Base-by-base conservation (phyloP, 768 basidiomycete genomes). In the Mycena galopus region DNA sequence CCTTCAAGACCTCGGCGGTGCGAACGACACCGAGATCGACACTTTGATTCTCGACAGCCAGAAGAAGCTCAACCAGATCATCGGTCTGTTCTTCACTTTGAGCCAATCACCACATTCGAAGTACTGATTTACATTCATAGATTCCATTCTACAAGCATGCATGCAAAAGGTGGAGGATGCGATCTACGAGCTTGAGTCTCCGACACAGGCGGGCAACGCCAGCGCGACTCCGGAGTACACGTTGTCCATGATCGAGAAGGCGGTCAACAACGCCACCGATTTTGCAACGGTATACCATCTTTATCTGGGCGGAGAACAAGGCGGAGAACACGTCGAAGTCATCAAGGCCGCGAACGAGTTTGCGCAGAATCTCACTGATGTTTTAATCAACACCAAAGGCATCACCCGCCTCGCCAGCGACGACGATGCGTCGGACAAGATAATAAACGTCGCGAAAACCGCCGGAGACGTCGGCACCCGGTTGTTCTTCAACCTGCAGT, bases 141-240 rank as follows among this genome's bases (percentile, higher is more conserved):
- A 99, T 83, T 99, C 97, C 0, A 98, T 99, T 79, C 85, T 99
- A 25, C 95, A 98, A 80, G 94, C 96, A 4, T 98, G 97, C 81
- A 93, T 98, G 33, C 94, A 96, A 76, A 99, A 99, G 82, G 93
- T 99, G 29, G 98, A 99, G 75, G 97, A 99, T 78, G 90, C 96
- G 7, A 95, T 99, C 76, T 99, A 99, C 82, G 98, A 99, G 81
- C 89, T 99, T 50, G 97, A 99, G 82, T 98, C 98, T 4, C 96
- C 96, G 3, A 93, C 94, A 47, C 95, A 96, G 77, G 93, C 94
- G 5, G 98, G 97, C 42, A 98, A 99, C 82, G 88, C 93, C 76
- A 97, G 95, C 79, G 96, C 97, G n/a, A 99, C 98, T 0, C 98
- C 98, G 4, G 97, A 98, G 80, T 99, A 99, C 81, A 97, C 96